Evolutionary conservation across 2,329 filamentous ascomycete species (phyloP), one percentile per base, ranked within the genome.

Genomic region (Emmonsiellopsis sp.): DNA sequence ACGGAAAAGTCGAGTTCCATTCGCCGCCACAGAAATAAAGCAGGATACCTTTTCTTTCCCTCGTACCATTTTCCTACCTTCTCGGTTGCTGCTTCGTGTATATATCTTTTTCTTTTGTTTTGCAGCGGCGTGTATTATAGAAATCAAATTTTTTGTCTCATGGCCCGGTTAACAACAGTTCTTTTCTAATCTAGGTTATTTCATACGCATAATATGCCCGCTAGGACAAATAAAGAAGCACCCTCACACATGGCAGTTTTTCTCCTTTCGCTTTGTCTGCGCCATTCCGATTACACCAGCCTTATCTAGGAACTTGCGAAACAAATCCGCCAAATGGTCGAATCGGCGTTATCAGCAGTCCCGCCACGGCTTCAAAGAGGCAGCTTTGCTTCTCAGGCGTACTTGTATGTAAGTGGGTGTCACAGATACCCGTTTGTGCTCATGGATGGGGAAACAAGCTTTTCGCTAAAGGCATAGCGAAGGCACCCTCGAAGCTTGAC

Each of bases 321-420:
- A 80, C 6, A 81, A 49, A 62, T 84, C 79, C 39, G 66, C 67
- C 34, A 84, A 56, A 55, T 73, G 74, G 62, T 84, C 82, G 2
- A 14, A 84, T 68, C 0, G 81, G 81, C 11, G 80, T 78, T 0
- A 76, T 67, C 63, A 84, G 56, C 21, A 84, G 58, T 0, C 77
- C 79, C 54, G 73, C 73, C 0, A 72, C 77, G 0, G 75, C 79
- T 69, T 83, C 79, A 55, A 81, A 83, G 0, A 76, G 77, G 5
- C 21, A 27, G 21, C 21, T 27, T 2, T 78, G 78, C 37, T 74
- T 72, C 55, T 79, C 72, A 0, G 75, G 75, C 2, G 74, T 71
- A n/a, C 60, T 67, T 0, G 77, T 77, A 61, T 81, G 79, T 37
- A 73, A 75, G 27, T 76, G 71, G 1, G 75, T 67, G 1, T 79